Base-by-base conservation (phyloP, 768 basidiomycete genomes). In the Lactarius vividus region DNA sequence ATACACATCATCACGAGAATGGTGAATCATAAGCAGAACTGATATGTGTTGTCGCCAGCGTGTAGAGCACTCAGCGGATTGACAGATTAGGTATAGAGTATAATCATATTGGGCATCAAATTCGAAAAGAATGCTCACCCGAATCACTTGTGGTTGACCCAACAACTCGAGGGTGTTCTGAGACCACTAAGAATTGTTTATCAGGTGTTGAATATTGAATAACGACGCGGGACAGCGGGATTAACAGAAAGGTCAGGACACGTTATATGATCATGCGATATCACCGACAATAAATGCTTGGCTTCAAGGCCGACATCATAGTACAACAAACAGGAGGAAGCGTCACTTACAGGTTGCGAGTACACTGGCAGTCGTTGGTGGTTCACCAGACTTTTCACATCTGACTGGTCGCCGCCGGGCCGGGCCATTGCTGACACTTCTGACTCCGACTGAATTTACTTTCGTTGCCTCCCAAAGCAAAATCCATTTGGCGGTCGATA, bases 251-350 rank as follows among this genome's bases (percentile, higher is more conserved):
- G 57, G 62, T 86, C 86, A 87, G 83, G 68, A 78, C 74, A 75
- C 75, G 72, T 66, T 57, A 77, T 85, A 79, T 75, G 78, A 83
- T 88, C 87, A 87, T 74, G 69, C 60, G 59, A 62, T 68, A 70
- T 77, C 74, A 77, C 73, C 70, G 86, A 89, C 87, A 89, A 89
- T 87, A 89, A 88, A 89, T 88, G 82, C 71, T 69, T 77, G 75
- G 79, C 76, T 73, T 71, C 70, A 69, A 77, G 79, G 74, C 77
- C 61, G 49, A 56, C 85, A 86, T 86, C 86, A 84, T 79, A n/a
- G 64, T 53, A n/a, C 29, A 46, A 46, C 9, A 35, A 57, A 53
- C 35, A 11, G 61, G n/a, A 31, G 58, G 20, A 54, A 2, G 29
- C 6, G 67, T 71, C 73, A 65, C 53, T 57, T 59, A 70, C 63